Base-by-base conservation (phyloP, 139 green algal genomes). In the Nannochloris sp. region DNA sequence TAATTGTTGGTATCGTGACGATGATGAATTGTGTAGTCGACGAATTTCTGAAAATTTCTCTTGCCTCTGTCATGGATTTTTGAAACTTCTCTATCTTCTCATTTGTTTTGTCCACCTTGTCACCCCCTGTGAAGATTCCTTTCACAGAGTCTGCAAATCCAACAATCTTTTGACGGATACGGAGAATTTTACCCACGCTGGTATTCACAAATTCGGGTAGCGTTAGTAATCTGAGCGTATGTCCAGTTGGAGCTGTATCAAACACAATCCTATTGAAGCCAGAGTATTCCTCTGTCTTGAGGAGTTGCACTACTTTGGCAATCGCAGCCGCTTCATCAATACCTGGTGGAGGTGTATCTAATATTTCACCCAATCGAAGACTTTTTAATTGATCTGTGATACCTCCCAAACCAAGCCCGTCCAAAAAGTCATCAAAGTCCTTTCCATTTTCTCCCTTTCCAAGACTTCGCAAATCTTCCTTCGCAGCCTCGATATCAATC, bases 171-270 rank as follows among this genome's bases (percentile, higher is more conserved):
- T 89, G 79, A 2, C 88, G 79, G 72, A 96, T 73, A 50, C 79
- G 76, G 40, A 93, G 51, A 49, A 83, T 79, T 61, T 87, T 85
- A 37, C 89, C 84, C 23, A 97, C 80, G 8, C 83, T 84, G 9
- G 75, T 84, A 63, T 97, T 88, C 11, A 98, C 64, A 56, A 98
- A 98, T 70, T 98, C 93, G 2, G 93, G 93, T 25, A 98, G 82
- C 2, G 89, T 85, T 5, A 99, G 89, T 65, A 99, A 75, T 6
- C 93, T 69, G 70, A 99, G 76, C 14, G 93, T 99, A 84, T 99
- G 93, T 23, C 93, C 93, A 3, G 92, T 98, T 43, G 93, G 93
- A 1, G 93, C 93, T 2, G 93, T 99, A 84, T 99, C 93, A 73
- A 99, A 97, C 17, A 99, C 68, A 72, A 99, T 92, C 67, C 88